phyloP scores from a whole-genome alignment of 2,329 filamentous ascomycete genomes.

The Rhexocercosporidium sp. region DNA sequence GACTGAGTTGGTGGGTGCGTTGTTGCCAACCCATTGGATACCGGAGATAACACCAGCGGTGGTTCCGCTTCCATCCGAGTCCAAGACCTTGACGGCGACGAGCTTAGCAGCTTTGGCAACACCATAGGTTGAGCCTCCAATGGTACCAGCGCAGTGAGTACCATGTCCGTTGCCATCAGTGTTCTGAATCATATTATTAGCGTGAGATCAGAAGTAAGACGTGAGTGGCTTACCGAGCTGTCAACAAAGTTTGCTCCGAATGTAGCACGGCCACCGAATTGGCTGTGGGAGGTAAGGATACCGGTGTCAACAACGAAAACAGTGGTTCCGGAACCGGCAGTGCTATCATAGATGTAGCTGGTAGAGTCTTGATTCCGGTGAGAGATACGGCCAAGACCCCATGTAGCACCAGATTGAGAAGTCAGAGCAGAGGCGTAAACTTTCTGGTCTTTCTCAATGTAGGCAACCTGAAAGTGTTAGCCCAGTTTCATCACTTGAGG shows the following conservation, averaged over 20 bases:
- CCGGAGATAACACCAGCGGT: slow-evolving; percentile 46
- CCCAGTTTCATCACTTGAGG: neutral
- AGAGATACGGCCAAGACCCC: slow-evolving; percentile 44
- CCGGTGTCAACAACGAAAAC: slow-evolving; percentile 47
- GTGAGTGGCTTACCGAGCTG: slow-evolving; percentile 34
- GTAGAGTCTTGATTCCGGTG: slow-evolving; percentile 34
- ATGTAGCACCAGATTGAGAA: slow-evolving; percentile 38
- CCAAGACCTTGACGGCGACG: slow-evolving; percentile 48
- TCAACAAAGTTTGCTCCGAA: slow-evolving; percentile 44
- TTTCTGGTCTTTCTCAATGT: slow-evolving; percentile 39
- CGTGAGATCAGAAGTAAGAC: neutral
- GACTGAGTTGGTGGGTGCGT: slow-evolving; percentile 48
- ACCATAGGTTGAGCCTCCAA: slow-evolving; percentile 47
- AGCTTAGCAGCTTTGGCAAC: slow-evolving; percentile 47
- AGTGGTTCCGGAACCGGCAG: slow-evolving; percentile 43
- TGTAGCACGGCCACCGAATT: slow-evolving; percentile 45
- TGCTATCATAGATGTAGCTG: slow-evolving; percentile 43
- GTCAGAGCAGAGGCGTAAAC: slow-evolving; percentile 41
- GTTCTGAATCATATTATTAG: slow-evolving; percentile 38
- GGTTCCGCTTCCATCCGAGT: slow-evolving; percentile 40
- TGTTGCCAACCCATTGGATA: slow-evolving; percentile 44
- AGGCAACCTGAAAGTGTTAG: slow-evolving; percentile 33
- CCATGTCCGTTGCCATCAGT: slow-evolving; percentile 49
- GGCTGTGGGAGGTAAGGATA: slow-evolving; percentile 42
- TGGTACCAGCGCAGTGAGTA: slow-evolving; percentile 49